Evolutionary conservation across 2,329 filamentous ascomycete genomes (phyloP), one percentile per base, ranked within the genome.

Genomic region (Colletotrichum destructivum): DNA sequence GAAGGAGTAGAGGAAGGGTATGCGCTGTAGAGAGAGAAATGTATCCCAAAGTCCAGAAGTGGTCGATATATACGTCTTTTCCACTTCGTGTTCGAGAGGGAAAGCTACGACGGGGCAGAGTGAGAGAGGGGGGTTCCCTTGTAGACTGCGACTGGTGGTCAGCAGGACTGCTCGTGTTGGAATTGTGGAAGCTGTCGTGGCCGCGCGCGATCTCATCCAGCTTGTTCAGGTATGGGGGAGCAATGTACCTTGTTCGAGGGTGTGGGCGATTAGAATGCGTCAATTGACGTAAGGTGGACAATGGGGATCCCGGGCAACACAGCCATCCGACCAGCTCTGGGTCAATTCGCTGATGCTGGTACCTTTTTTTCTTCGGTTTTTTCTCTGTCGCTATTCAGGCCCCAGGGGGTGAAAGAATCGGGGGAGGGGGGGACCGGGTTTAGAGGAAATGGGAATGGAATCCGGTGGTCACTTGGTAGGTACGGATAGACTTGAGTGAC

Each of bases 301-400:
- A 64, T 67, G 71, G 71, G 63, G 56, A 68, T 61, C 62, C 71
- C 55, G 61, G 61, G 61, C 71, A 74, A 69, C 73, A 73, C 73
- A 73, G 71, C 73, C 73, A 74, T 74, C 67, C 71, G 71, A 67
- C 66, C 62, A 60, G 65, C 69, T 69, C 31, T 46, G 40, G 66
- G 59, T 21, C 60, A 55, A 63, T 46, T 69, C 66, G 64, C 52
- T 67, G 47, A 18, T 47, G 46, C 44, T 23, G 46, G 31, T 51
- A 62, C 31, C 13, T 62, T 62, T 62, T 49, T 60, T 23, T n/a
- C n/a, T n/a, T n/a, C n/a, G n/a, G n/a, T 40, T 8, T 9, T 42
- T n/a, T 7, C 15, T 26, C 23, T 42, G 46, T 21, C 26, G 40
- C 47, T 61, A 35, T 40, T 26, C 31, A 52, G 16, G 21, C 60